phyloP scores from a whole-genome alignment of 106 monocot genomes.

The Cymbidium sinense region DNA sequence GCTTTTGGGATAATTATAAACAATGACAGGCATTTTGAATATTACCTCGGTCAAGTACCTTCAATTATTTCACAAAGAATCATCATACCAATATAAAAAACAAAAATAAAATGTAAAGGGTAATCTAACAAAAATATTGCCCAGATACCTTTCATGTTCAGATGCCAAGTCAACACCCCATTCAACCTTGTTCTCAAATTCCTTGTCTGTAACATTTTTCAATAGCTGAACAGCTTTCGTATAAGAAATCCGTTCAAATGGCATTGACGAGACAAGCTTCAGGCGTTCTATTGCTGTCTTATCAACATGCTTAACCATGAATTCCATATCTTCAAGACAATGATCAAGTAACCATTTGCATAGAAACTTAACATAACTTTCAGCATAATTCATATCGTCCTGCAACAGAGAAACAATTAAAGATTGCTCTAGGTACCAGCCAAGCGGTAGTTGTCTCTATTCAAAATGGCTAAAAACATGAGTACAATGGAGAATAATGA shows the following conservation, averaged over 20 bases:
- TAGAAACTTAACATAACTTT: conserved; percentile 56
- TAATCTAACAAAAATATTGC: neutral
- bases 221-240: conserved; percentile 51
- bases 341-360: conserved; percentile 71
- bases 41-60: conserved; percentile 77
- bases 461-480: too few relatives aligned
- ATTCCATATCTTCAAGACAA: conserved; percentile 58
- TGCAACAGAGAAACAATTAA: conserved; percentile 16
- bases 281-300: conserved; percentile 56
- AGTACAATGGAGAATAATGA: too few relatives aligned
- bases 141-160: conserved; percentile 18
- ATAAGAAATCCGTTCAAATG: conserved; percentile 60
- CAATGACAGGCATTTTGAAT: conserved; percentile 74
- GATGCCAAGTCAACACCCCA: conserved; percentile 67
- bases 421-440: neutral
- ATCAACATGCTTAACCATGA: conserved; percentile 59
- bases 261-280: conserved; percentile 40
- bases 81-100: neutral
- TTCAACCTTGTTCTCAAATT: conserved; percentile 66
- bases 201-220: conserved; percentile 39
- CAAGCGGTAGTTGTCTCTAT: too few relatives aligned
- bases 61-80: conserved; percentile 17
- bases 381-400: conserved; percentile 73
- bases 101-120: conserved; percentile 2
- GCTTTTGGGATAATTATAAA: conserved; percentile 70